These are phyloP conservation scores for Voacanga thouarsii DNA, from an alignment of 257 asterid genomes.

Conservation along the genomic window DNA sequence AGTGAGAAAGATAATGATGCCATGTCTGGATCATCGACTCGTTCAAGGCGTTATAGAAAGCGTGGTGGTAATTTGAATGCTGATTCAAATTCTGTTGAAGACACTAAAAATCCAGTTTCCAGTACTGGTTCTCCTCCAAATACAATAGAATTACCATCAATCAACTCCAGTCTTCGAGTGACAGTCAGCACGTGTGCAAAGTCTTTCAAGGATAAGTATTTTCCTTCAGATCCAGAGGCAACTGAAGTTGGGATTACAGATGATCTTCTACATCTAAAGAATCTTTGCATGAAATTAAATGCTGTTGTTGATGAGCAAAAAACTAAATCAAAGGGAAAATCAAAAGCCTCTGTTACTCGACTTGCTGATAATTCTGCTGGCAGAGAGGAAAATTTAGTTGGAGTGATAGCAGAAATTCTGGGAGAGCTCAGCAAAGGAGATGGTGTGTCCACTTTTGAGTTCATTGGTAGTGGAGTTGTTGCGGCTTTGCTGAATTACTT, in stretches of 20 bases:
- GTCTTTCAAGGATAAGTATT: slow-evolving; percentile 81
- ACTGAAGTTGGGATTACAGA: slow-evolving; percentile 70
- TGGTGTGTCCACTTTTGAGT: slow-evolving; percentile 98
- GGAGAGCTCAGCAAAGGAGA: slow-evolving; percentile 84
- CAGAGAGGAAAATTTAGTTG: slow-evolving; percentile 67
- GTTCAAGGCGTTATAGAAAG: slow-evolving; percentile 78
- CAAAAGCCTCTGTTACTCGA: slow-evolving; percentile 57
- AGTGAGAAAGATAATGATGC: slow-evolving; percentile 80
- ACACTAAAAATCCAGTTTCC: slow-evolving; percentile 42
- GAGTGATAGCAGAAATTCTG: slow-evolving; percentile 71
- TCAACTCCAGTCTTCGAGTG: slow-evolving; percentile 57
- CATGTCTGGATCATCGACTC: slow-evolving; percentile 70
- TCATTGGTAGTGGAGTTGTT: slow-evolving; percentile 93
- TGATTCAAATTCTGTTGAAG: slow-evolving; percentile 58
- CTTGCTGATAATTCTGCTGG: slow-evolving; percentile 49
- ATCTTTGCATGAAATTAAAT: slow-evolving; percentile 71
- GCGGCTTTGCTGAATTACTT: slow-evolving; percentile 78
- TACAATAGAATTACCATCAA: slow-evolving; percentile 51
- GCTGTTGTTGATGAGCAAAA: slow-evolving; percentile 59
- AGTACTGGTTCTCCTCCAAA: slow-evolving; percentile 49
- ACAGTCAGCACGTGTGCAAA: slow-evolving; percentile 80
- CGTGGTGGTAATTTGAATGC: slow-evolving; percentile 56
- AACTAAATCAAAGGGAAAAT: slow-evolving; percentile 75
- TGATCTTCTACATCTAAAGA: slow-evolving; percentile 81
- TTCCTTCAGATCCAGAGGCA: slow-evolving; percentile 68